These are phyloP conservation scores for Schizopora paradoxa DNA, from an alignment of 1,284 basidiomycete species.

Conservation along the genomic window DNA sequence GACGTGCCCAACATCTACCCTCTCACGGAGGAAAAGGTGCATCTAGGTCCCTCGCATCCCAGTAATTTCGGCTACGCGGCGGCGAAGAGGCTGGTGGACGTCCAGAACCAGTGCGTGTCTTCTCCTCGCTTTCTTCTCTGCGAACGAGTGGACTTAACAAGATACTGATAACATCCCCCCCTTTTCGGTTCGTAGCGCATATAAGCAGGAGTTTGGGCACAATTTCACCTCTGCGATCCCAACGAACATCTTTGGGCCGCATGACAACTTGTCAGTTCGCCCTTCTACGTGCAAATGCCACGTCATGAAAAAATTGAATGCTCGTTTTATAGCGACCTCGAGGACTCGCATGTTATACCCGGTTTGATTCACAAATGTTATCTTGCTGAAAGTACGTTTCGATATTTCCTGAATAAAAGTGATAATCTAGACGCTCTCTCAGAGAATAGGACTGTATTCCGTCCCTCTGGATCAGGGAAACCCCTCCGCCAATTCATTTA, in stretches of 20 bases:
- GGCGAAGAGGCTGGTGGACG: slow-evolving; percentile 89
- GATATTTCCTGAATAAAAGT: slow-evolving; percentile 2
- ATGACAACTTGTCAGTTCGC: slow-evolving; percentile 61
- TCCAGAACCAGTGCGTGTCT: slow-evolving; percentile 76
- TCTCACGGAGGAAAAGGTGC: slow-evolving; percentile 85
- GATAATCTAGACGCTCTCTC: slow-evolving; percentile 14
- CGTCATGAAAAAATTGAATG: slow-evolving; percentile 8
- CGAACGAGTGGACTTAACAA: background rate
- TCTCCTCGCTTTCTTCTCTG: background rate
- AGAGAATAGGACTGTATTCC: slow-evolving; percentile 81
- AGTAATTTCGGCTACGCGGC: slow-evolving; percentile 92
- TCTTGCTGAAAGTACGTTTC: slow-evolving; percentile 69
- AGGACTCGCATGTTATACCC: slow-evolving; percentile 86
- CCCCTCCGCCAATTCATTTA: slow-evolving; percentile 92
- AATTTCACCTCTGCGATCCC: slow-evolving; percentile 92
- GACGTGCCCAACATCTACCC: slow-evolving; percentile 61
- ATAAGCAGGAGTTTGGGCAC: slow-evolving; percentile 85
- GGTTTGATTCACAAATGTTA: slow-evolving; percentile 86
- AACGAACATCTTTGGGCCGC: slow-evolving; percentile 84
- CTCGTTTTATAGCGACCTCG: slow-evolving; percentile 58
- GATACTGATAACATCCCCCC: background rate
- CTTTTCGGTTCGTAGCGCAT: slow-evolving; percentile 51
- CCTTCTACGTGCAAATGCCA: background rate
- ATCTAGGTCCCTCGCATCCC: slow-evolving; percentile 80
- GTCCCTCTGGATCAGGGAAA: slow-evolving; percentile 80